Evolutionary conservation across 352 stramenopile species (phyloP), one percentile per base, ranked within the genome.

Genomic region (Saprolegnia diclina): DNA sequence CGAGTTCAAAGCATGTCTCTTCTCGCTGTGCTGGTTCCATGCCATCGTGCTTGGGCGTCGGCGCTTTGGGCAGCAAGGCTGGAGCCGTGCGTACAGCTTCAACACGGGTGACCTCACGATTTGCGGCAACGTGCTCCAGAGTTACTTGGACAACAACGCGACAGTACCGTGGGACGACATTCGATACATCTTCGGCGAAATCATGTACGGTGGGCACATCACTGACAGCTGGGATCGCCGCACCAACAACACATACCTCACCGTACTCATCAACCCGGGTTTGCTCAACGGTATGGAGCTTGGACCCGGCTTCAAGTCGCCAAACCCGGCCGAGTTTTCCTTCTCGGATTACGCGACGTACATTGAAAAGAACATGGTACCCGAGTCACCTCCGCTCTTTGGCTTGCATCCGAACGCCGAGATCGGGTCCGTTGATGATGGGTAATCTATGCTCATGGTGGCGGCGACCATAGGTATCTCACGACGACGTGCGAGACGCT

Each of bases 151-250:
- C 79, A 94, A 94, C 76, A 97, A 97, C 67, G 72, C 75, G 7
- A 82, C 74, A 52, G 89, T 98, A 55, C 93, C 93, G 14, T 98
- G 93, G 93, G 92, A 98, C 75, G 95, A 98, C 78, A 71, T 98
- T 6, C 88, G 95, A 16, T 98, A 98, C 73, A 89, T 98, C 50
- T 98, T 98, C 73, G 94, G 94, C 35, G 93, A 98, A 76, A 98
- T 98, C 77, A 98, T 98, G 94, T 98, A 98, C 77, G 94, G 94
- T 38, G 94, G 94, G 11, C 93, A 98, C 72, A 98, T 98, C 67
- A 98, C 94, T 13, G 93, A 98, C 67, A 89, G 93, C 11, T 98
- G 94, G 94, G 94, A 98, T 76, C 89, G 93, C 35, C 87, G 94
- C 56, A 97, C 92, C n/a, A 96, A 96, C 79, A 98, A 98, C 72